A percentile compares a stretch with the other conserved stretches of the same genome.
These are phyloP conservation scores for Corrigiola litoralis DNA, from an alignment of 179 eudicot species.

Conservation along the genomic window DNA sequence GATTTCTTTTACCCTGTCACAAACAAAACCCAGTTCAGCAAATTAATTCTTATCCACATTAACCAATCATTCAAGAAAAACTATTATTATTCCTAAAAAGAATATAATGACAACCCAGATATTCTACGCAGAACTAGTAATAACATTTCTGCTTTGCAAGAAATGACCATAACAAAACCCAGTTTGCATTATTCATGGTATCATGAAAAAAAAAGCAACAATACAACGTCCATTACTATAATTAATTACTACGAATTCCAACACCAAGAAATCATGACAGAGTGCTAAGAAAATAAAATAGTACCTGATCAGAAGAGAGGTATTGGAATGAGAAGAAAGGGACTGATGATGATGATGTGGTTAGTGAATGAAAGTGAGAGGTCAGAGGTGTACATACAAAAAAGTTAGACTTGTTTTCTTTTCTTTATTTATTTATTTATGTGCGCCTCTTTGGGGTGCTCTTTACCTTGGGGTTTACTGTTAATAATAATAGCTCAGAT, in stretches of 20 bases:
- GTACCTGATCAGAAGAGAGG: slow-evolving; percentile 22
- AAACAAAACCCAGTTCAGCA: slow-evolving; percentile 20
- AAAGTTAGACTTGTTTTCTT: slow-evolving; percentile 20
- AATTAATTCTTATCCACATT: slow-evolving; percentile 19
- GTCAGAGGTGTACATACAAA: slow-evolving; percentile 7
- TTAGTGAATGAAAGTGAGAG: slow-evolving; percentile 17
- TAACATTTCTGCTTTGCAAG: neutral
- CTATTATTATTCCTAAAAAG: slow-evolving; percentile 6
- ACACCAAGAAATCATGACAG: neutral
- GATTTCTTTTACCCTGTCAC: slow-evolving; percentile 23
- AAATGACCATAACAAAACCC: slow-evolving; percentile 1
- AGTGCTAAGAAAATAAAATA: neutral
- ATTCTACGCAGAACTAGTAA: neutral
- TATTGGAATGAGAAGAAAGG: slow-evolving; percentile 25
- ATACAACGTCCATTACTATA: neutral
- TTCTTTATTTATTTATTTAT: neutral
- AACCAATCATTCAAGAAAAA: slow-evolving; percentile 12
- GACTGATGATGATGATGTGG: slow-evolving; percentile 22
- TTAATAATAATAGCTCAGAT: too few species aligned
- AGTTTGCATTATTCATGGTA: too few species aligned
- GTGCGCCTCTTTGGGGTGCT: neutral
- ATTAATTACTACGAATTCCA: neutral
- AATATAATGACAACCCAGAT: neutral
- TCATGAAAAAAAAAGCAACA: neutral
- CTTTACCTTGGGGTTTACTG: neutral